Base-by-base conservation (phyloP, 345 rosid species). In the Heritiera littoralis region DNA sequence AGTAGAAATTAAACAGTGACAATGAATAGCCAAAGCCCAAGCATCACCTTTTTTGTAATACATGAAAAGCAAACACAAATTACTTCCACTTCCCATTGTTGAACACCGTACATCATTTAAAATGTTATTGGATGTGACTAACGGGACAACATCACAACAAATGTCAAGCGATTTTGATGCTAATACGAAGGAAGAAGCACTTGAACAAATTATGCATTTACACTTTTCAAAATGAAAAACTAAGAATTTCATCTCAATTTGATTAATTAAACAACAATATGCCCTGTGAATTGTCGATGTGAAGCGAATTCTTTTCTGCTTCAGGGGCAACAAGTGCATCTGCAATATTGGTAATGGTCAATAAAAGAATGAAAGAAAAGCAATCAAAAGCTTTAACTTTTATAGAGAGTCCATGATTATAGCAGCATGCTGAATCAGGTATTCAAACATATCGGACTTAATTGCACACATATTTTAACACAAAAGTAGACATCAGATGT, bases 341-440 rank as follows among this genome's bases (percentile, higher is more conserved):
- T 69, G 81, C 81, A 74, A 3, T 7, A 14, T 9, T 20, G 54
- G 43, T 48, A 48, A 59, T 61, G 65, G n/a, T 7, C 40, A 59
- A 18, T 20, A 30, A 45, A 32, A 0, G 28, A 2, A 35, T 3
- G 38, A 3, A 18, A 43, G 20, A 43, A 41, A 17, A 14, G 11
- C 45, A n/a, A 7, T 17, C 14, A 8, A 43, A 67, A 41, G 72
- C 52, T 67, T 4, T 18, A 18, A 8, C 13, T 41, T 41, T 7
- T 6, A 41, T 9, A 40, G 41, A 40, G 41, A 38, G 5, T 41
- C 49, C 4, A 7, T 1, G 3, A 66, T 45, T 67, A 67, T 15
- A 15, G 45, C 12, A 40, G 71, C 10, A 66, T 15, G 49, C 71
- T 38, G 23, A 66, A 15, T 38, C 23, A 38, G 45, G 23, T 67